Percentiles rank a stretch among this genome's conserved stretches.
phyloP scores from a whole-genome alignment of 805 yeast genomes.

The Sporopachydermia quercuum region DNA sequence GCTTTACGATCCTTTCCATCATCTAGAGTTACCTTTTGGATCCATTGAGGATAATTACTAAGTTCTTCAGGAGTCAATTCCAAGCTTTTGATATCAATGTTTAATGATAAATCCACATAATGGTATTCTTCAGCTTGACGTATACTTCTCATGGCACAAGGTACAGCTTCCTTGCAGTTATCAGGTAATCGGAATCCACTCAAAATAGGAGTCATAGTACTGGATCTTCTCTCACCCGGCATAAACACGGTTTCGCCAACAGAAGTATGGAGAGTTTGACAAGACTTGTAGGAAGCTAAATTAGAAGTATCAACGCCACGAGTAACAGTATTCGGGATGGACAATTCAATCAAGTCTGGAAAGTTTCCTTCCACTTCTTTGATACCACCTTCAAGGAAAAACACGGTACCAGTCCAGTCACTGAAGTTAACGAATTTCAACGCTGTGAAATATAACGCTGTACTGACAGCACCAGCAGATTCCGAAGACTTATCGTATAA shows the following conservation, averaged over 20 bases:
- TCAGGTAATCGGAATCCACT: slow-evolving; percentile 14
- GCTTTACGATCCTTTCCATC: slow-evolving; percentile 21
- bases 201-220: slow-evolving; percentile 11
- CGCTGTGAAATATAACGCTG: slow-evolving; percentile 29
- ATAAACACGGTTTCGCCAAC: slow-evolving; percentile 4
- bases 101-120: neutral
- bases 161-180: slow-evolving; percentile 9
- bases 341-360: neutral
- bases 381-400: slow-evolving; percentile 29
- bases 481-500: slow-evolving; percentile 35
- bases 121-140: neutral
- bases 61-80: slow-evolving; percentile 5
- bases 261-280: slow-evolving; percentile 8
- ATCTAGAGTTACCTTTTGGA: slow-evolving; percentile 18
- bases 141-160: slow-evolving; percentile 4
- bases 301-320: neutral
- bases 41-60: slow-evolving; percentile 39
- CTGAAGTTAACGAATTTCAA: slow-evolving; percentile 29
- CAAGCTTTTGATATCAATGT: neutral
- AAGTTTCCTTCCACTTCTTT: slow-evolving; percentile 19
- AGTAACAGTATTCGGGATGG: neutral
- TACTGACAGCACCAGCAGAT: slow-evolving; percentile 19
- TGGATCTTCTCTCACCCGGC: neutral
- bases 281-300: neutral
- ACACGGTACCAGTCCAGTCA: slow-evolving; percentile 26